A percentile compares a stretch with the other conserved stretches of the same genome.
Conservation (phyloP, 306 rosid species). For the Heteromeles arbutifolia region DNA sequence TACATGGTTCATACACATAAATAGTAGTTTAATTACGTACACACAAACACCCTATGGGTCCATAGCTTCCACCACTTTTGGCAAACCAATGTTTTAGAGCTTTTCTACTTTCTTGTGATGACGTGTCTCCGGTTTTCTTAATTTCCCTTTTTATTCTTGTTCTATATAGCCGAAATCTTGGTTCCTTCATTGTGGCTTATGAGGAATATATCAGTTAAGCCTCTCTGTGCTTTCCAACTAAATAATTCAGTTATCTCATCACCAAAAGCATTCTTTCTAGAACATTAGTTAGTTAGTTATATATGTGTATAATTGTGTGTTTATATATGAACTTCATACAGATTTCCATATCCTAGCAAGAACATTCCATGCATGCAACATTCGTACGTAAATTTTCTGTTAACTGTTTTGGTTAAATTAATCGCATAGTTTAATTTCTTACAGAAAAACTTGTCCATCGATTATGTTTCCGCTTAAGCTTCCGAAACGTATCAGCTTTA, state of each 20-base stretch:
- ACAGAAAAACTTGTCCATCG: not conserved
- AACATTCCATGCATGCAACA: not conserved
- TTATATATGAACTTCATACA: not conserved
- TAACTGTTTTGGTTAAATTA: not conserved
- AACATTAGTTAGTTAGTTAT: not conserved
- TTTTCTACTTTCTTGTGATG: not conserved
- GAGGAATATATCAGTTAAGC: not conserved
- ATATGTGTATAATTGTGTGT: not conserved
- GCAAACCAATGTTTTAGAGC: not conserved
- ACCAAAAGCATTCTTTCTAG: not conserved
- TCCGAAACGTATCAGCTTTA: conserved; percentile 42
- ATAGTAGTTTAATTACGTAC: not conserved
- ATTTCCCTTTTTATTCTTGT: not conserved
- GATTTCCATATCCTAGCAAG: not conserved
- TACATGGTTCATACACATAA: not conserved
- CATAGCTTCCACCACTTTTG: not conserved
- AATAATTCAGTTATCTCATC: not conserved
- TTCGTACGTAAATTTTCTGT: not conserved
- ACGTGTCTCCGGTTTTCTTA: not conserved
- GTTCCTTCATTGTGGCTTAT: not conserved
- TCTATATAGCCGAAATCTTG: not conserved
- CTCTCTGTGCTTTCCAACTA: not conserved
- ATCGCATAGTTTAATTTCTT: not conserved
- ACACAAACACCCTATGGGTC: not conserved
- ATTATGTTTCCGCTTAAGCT: conserved; percentile 18